Base-by-base conservation (phyloP, 306 rosid genomes). In the Boehmeria nivea region DNA sequence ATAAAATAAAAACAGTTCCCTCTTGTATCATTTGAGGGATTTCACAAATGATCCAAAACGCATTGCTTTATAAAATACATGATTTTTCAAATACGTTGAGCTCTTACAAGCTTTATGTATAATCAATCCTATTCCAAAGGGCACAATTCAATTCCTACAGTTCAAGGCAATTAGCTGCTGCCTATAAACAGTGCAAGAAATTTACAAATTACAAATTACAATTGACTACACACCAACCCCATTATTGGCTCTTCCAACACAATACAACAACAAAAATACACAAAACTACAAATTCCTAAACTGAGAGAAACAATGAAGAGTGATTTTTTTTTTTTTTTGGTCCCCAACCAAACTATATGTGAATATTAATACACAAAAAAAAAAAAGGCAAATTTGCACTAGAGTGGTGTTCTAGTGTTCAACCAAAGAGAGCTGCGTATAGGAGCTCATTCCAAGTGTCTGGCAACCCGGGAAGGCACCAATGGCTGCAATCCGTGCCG, bases 391-490 rank as follows among this genome's bases (percentile, higher is more conserved):
- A n/a, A n/a, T n/a, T n/a, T n/a, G n/a, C n/a, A n/a, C n/a, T 46
- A 2, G 6, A 16, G 7, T n/a, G 11, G 38, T 33, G 38, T 40
- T 40, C 3, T 31, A 24, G 16, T 47, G 47, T 15, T 81, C 67
- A 87, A 60, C 51, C 24, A 61, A 81, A 70, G 28, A 90, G 87
- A 64, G 78, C 63, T 2, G 94, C 91, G 72, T 57, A 73, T 0
- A 91, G 73, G 43, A 91, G 88, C 59, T 82, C 48, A 56, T 91
- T 91, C 98, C 98, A 91, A 22, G 98, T 91, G 69, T 91, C 98
- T 12, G 98, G 94, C 26, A 91, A 69, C 0, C 98, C 98, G 0
- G 98, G 98, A 44, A 91, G 94, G 44, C 98, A 91, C 98, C 98
- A 91, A 3, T 91, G 98, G 75, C 98, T 91, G 59, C 98, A 91